phyloP scores from a whole-genome alignment of 2,329 filamentous ascomycete species.

The Ceratocystiopsis minuta region DNA sequence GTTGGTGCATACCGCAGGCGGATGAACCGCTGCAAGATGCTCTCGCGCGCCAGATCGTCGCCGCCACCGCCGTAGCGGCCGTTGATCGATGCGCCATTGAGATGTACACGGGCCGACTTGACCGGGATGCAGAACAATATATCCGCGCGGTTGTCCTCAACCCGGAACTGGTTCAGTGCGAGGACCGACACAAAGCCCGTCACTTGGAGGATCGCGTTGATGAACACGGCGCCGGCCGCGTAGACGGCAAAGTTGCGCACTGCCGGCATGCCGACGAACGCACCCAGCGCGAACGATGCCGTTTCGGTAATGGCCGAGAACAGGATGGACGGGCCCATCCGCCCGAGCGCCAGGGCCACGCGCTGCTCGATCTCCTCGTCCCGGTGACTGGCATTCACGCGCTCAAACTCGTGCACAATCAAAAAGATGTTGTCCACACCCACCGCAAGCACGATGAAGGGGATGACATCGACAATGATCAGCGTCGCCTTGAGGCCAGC shows the following conservation, averaged over 20 bases:
- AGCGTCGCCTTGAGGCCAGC: constrained; percentile 83
- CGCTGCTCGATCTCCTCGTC: constrained; percentile 76
- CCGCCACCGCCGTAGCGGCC: constrained; percentile 28
- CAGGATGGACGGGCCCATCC: constrained; percentile 92
- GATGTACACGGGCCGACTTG: constrained; percentile 51
- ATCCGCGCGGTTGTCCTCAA: constrained; percentile 76
- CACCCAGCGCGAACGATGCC: constrained; percentile 77
- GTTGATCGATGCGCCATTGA: constrained; percentile 28
- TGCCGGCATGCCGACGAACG: constrained; percentile 92
- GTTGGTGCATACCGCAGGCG: constrained; percentile 73
- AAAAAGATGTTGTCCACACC: constrained; percentile 98
- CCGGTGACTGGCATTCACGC: constrained; percentile 80
- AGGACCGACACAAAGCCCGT: constrained; percentile 94
- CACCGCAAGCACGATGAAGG: constrained; percentile 88
- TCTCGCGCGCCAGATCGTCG: constrained; percentile 69
- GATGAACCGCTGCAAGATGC: constrained; percentile 69
- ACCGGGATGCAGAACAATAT: constrained; percentile 82
- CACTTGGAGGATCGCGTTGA: constrained; percentile 91
- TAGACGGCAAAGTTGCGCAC: constrained; percentile 96
- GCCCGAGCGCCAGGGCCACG: constrained; percentile 71
- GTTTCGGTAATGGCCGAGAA: constrained; percentile 93
- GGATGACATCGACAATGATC: constrained; percentile 97
- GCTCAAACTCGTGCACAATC: constrained; percentile 94
- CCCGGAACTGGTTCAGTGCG: constrained; percentile 75
- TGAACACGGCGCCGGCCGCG: constrained; percentile 85